Base-by-base conservation (phyloP, 164 flowering plant species). In the Echeveria elegans region DNA sequence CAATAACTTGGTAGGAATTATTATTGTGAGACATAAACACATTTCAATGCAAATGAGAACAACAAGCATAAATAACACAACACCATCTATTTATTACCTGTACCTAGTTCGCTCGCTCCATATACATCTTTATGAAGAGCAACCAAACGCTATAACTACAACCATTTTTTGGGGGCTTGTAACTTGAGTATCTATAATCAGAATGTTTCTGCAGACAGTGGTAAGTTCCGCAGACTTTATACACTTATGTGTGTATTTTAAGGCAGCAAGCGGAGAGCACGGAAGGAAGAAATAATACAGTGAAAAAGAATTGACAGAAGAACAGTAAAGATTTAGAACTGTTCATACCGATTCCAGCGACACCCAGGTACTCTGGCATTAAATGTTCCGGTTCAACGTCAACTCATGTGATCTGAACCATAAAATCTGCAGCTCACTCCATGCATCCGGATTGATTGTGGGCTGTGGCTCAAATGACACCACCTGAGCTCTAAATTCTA, bases 401-500 rank as follows among this genome's bases (percentile, higher is more conserved):
- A n/a, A n/a, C n/a, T n/a, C n/a, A 56, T 56, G 31, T 56, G 32
- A 28, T 56, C 31, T 56, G 19, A 29, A 56, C 16, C 61, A 12
- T 32, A 56, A 26, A 21, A 52, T 52, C 58, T n/a, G 58, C 58
- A 52, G 58, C 26, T 32, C 32, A 29, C 61, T 56, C 61, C 32
- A 56, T 32, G 10, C 6, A 11, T 23, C 24, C 15, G 30, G 7
- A 34, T 34, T 34, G 37, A 34, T n/a, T n/a, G n/a, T n/a, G n/a
- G 31, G 32, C 28, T 56, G 34, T 56, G 61, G 32, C 61, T 56
- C 19, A 56, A 28, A 56, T 56, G 18, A 28, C 61, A 56, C 61
- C 61, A 56, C 61, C 61, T 56, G 61, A 56, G 19, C 32, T 26
- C 61, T 11, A 56, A 56, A 28, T 56, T 50, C 32, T 56, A 56